A percentile compares a stretch with the other conserved stretches of the same genome.
phyloP scores from a whole-genome alignment of 2,329 filamentous ascomycete species.

The Thermothelomyces thermophilus region DNA sequence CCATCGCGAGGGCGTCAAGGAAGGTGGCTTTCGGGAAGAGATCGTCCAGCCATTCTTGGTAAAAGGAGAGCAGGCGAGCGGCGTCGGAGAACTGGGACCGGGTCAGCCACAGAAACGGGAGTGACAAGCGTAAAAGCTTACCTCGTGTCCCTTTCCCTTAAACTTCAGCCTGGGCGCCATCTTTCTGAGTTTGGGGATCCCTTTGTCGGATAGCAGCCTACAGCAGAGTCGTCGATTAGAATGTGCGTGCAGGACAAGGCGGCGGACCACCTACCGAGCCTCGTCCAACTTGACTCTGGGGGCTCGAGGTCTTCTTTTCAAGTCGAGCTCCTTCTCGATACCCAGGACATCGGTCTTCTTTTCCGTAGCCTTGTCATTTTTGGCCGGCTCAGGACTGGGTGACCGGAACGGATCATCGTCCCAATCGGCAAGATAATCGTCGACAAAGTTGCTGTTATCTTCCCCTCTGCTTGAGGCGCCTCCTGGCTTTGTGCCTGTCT shows the following conservation, averaged over 20 bases:
- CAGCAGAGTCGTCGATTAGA: slow-evolving; percentile 18
- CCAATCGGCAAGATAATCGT: slow-evolving; percentile 64
- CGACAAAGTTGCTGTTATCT: slow-evolving; percentile 58
- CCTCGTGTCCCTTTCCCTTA: slow-evolving; percentile 92
- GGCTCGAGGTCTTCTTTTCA: slow-evolving; percentile 64
- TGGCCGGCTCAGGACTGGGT: slow-evolving; percentile 34
- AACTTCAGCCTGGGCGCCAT: slow-evolving; percentile 67
- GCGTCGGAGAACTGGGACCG: slow-evolving; percentile 71
- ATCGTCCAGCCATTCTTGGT: slow-evolving; percentile 95
- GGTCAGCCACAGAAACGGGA: background rate
- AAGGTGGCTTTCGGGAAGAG: slow-evolving; percentile 94
- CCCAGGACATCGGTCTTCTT: slow-evolving; percentile 55
- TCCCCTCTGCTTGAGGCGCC: slow-evolving; percentile 17
- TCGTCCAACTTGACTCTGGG: slow-evolving; percentile 86
- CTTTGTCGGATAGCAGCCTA: slow-evolving; percentile 73
- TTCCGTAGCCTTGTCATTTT: slow-evolving; percentile 33
- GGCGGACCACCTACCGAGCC: slow-evolving; percentile 46
- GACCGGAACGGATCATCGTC: slow-evolving; percentile 45
- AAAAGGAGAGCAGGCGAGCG: slow-evolving; percentile 74
- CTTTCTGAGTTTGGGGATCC: slow-evolving; percentile 73
- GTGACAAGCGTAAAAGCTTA: slow-evolving; percentile 30
- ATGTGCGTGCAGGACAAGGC: background rate
- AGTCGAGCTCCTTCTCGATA: slow-evolving; percentile 78
- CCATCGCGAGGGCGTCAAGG: slow-evolving; percentile 77
- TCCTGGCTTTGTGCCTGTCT: slow-evolving; percentile 15